phyloP scores from a whole-genome alignment of 2,329 filamentous ascomycete genomes.

The Colletotrichum truncatum region DNA sequence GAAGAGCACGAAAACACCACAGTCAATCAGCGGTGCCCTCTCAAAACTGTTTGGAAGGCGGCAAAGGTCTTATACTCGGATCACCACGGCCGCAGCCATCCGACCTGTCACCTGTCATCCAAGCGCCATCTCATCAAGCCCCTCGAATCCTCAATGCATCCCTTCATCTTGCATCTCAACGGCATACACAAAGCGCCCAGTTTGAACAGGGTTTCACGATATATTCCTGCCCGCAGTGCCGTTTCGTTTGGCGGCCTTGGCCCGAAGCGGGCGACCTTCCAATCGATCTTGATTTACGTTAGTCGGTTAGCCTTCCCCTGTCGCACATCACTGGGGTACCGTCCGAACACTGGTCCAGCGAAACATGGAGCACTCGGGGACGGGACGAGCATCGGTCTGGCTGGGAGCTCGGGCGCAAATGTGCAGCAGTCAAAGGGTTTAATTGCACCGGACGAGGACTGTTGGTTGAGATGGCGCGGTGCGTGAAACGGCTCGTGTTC shows the following conservation, averaged over 20 bases:
- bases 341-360: constrained; percentile 20
- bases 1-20: constrained; percentile 35
- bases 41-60: background rate
- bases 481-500: constrained; percentile 30
- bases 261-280: background rate
- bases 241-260: constrained; percentile 9
- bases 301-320: constrained; percentile 13
- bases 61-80: constrained; percentile 22
- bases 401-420: background rate
- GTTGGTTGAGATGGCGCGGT: constrained; percentile 13
- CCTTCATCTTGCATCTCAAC: background rate
- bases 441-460: background rate
- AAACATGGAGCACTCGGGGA: background rate
- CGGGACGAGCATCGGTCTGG: background rate
- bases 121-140: constrained; percentile 18
- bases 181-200: constrained; percentile 10
- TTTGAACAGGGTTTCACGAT: constrained; percentile 30
- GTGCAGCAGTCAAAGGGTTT: background rate
- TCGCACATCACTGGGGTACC: constrained; percentile 9
- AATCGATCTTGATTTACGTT: background rate
- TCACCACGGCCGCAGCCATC: background rate
- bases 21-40: background rate
- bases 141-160: background rate
- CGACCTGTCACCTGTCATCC: constrained; percentile 7
- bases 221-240: constrained; percentile 15